Evolutionary conservation across 345 rosid species (phyloP), one percentile per base, ranked within the genome.

Genomic region (Draba incana): DNA sequence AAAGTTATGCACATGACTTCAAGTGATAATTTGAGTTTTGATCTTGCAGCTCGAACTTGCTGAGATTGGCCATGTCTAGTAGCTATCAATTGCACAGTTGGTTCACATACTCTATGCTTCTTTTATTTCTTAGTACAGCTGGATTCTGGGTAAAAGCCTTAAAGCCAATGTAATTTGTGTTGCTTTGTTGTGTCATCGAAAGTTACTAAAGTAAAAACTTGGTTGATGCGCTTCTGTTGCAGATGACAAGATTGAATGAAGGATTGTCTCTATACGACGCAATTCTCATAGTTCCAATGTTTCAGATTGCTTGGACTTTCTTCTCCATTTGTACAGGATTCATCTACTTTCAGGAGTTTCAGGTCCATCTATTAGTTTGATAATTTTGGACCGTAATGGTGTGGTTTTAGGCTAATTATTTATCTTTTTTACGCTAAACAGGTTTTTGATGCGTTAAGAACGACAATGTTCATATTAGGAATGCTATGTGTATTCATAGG

Each of bases 301-400:
- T 94, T 82, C 97, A 94, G 82, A 94, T 94, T 79, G 97, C 88
- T 60, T 94, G 99, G 99, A 91, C 99, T 63, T 94, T 91, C 88
- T 90, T 94, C 80, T 94, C 99, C 69, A 94, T 94, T 43, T 91
- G 89, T 85, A 94, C 99, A 75, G 99, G 97, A 84, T 90, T 90
- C 80, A 72, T 94, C 45, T 94, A 90, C 84, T 94, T 94, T 77
- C 99, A 94, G 78, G 99, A 94, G 81, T 94, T 85, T 83, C 96
- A 94, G 97, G 98, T 89, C 33, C 42, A 73, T 70, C 45, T 49
- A 53, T 60, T 15, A 45, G 57, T 61, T 53, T 28, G 58, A 31
- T 10, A 46, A 61, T 30, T 16, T 47, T 46, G 38, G 10, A 31
- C 8, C n/a, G 2, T 15, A 50, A 8, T 30, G 38, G 12, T 69